These are phyloP conservation scores for Neonectria ditissima DNA, from an alignment of 2,329 filamentous ascomycete species.

Conservation along the genomic window DNA sequence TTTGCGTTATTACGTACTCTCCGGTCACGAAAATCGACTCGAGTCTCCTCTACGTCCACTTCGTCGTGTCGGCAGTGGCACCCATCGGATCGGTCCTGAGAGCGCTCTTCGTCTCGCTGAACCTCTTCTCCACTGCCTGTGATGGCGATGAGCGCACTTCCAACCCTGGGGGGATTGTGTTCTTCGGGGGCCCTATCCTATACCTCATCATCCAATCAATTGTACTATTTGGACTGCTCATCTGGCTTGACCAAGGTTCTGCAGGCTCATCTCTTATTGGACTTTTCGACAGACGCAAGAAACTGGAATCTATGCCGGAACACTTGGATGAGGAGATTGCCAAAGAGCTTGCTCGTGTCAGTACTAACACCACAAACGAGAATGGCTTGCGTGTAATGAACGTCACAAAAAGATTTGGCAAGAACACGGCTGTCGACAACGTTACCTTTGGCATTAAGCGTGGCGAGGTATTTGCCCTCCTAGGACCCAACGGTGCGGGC, in stretches of 20 bases:
- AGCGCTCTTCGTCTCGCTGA: constrained; percentile 81
- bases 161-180: constrained; percentile 76
- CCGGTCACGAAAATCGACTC: constrained; percentile 76
- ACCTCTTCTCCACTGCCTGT: constrained; percentile 86
- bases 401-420: constrained; percentile 82
- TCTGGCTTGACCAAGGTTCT: constrained; percentile 85
- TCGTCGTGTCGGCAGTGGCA: constrained; percentile 77
- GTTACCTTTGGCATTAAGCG: constrained; percentile 84
- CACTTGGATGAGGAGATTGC: constrained; percentile 70
- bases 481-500: constrained; percentile 92
- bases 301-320: constrained; percentile 45
- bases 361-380: constrained; percentile 48
- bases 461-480: constrained; percentile 87
- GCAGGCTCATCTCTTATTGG: constrained; percentile 64
- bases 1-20: constrained; percentile 79
- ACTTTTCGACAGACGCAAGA: constrained; percentile 52
- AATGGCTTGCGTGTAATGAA: constrained; percentile 84
- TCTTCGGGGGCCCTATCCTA: constrained; percentile 86
- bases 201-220: constrained; percentile 83
- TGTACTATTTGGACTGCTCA: constrained; percentile 76
- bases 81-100: constrained; percentile 82
- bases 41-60: constrained; percentile 77
- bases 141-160: constrained; percentile 70
- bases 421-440: constrained; percentile 85
- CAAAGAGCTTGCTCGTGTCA: constrained; percentile 73